These are phyloP conservation scores for Neurospora sp. DNA, from an alignment of 2,329 filamentous ascomycete species.

Conservation along the genomic window DNA sequence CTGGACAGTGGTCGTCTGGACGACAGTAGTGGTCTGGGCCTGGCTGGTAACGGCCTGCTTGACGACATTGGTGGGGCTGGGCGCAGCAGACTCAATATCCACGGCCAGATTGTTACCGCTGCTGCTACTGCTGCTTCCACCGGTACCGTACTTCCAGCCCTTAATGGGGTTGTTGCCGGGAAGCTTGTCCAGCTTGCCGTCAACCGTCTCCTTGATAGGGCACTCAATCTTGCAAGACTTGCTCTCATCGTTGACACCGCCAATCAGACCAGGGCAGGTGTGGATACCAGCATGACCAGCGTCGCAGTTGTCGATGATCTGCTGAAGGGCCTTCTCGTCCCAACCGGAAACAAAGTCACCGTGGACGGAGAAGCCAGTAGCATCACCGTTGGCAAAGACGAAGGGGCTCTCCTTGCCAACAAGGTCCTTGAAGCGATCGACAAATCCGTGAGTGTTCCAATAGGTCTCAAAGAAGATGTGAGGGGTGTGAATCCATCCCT, in stretches of 20 bases:
- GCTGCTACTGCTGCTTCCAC: conserved; percentile 3
- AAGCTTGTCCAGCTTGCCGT: conserved; percentile 34
- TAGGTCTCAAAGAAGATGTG: conserved; percentile 51
- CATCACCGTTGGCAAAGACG: conserved; percentile 59
- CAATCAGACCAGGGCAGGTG: conserved; percentile 47
- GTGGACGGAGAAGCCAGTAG: conserved; percentile 60
- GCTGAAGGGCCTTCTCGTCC: conserved; percentile 54
- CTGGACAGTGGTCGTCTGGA: conserved; percentile 33
- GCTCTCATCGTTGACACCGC: conserved; percentile 37
- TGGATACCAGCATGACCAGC: conserved; percentile 50
- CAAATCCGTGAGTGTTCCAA: conserved; percentile 47
- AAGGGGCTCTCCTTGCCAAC: conserved; percentile 50
- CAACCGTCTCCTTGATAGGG: conserved; percentile 34
- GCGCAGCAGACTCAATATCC: neutral
- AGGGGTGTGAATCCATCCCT: conserved; percentile 43
- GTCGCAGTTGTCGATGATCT: conserved; percentile 58
- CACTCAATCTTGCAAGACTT: conserved; percentile 41
- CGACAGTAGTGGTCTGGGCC: conserved; percentile 9
- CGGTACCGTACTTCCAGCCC: conserved; percentile 37
- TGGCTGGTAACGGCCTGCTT: neutral
- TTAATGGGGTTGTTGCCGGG: conserved; percentile 47
- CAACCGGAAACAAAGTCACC: conserved; percentile 66
- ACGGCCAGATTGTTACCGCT: conserved; percentile 3
- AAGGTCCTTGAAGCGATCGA: conserved; percentile 40
- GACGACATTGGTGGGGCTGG: conserved; percentile 4